Evolutionary conservation across 805 yeast species (phyloP).

Genomic region (Barnettozyma populi): DNA sequence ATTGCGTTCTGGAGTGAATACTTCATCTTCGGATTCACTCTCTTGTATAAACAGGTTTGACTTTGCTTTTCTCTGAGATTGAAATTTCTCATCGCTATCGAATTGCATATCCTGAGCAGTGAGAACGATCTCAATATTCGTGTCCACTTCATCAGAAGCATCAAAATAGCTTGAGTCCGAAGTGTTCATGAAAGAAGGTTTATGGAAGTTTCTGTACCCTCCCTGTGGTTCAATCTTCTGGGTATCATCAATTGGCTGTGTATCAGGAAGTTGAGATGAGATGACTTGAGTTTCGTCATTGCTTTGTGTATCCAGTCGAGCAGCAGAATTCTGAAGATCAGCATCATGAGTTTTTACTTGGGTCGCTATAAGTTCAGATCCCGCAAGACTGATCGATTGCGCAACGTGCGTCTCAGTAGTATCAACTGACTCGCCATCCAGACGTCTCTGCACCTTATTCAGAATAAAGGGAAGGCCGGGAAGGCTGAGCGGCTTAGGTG

Average conservation of each 20-base stretch:
- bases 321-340: not conserved
- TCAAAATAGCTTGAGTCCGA: not conserved
- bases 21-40: not conserved
- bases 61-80: not conserved
- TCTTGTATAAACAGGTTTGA: not conserved
- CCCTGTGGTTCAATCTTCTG: conserved; percentile 3
- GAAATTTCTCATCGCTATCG: not conserved
- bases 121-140: not conserved
- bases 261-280: not conserved
- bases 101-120: not conserved
- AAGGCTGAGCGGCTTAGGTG: conserved; percentile 1
- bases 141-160: not conserved
- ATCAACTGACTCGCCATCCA: conserved; percentile 12
- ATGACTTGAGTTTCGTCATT: not conserved
- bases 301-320: not conserved
- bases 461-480: conserved; percentile 10
- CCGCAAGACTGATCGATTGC: not conserved
- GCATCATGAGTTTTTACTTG: not conserved
- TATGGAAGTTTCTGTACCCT: not conserved
- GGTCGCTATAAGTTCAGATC: not conserved
- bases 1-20: no score
- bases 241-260: conserved; percentile 3
- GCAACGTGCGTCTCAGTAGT: not conserved
- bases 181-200: not conserved
- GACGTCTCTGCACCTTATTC: conserved; percentile 16